Conservation (phyloP, 306 rosid species). For the Inga oerstediana region DNA sequence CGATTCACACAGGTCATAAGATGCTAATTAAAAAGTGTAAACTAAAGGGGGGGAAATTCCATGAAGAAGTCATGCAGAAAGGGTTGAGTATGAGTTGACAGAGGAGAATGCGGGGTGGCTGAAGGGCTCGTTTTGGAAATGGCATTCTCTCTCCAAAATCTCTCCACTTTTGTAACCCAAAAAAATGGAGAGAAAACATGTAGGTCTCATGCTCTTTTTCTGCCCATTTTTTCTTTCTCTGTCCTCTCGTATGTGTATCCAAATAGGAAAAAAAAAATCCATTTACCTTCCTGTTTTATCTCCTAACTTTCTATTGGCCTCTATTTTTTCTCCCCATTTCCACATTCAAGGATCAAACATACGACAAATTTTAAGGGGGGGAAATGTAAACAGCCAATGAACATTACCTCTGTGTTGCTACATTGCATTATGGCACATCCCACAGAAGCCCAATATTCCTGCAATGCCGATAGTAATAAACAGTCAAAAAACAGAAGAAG, state of each 20-base stretch:
- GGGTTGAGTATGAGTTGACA: not conserved
- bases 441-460: conserved; percentile 99
- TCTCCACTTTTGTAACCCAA: not conserved
- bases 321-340: not conserved
- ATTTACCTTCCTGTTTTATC: not conserved
- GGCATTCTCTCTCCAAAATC: not conserved
- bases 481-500: not conserved
- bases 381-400: not conserved
- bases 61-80: not conserved
- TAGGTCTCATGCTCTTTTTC: not conserved
- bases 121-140: not conserved
- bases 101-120: not conserved
- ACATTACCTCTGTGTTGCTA: conserved; percentile 91
- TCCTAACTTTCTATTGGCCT: not conserved
- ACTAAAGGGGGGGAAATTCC: not conserved
- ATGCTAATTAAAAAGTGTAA: not conserved
- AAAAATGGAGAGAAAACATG: not conserved
- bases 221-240: not conserved
- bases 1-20: not conserved
- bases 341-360: not conserved
- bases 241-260: not conserved
- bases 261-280: not conserved
- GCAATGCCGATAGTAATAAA: conserved; percentile 27
- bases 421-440: conserved; percentile 99
- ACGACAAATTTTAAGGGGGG: not conserved